phyloP scores from a whole-genome alignment of 257 asterid genomes.

The Solanum chilense region DNA sequence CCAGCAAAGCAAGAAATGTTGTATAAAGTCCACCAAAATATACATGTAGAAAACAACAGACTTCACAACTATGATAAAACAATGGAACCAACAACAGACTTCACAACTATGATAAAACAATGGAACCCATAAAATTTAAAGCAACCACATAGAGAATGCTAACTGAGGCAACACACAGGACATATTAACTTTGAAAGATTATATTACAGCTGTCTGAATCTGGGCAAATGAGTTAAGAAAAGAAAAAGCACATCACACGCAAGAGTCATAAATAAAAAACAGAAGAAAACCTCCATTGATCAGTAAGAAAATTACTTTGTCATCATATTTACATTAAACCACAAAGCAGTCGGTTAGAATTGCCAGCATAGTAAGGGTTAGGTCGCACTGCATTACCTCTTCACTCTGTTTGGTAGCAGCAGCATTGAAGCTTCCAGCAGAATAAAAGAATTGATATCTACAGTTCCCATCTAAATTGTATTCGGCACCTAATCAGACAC shows the following conservation, averaged over 20 bases:
- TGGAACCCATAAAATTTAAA: not conserved
- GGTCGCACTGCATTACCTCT: conserved; percentile 10
- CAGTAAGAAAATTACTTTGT: conserved; percentile 34
- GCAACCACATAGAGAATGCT: not conserved
- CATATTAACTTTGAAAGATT: conserved; percentile 8
- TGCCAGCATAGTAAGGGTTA: conserved; percentile 21
- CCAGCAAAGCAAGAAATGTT: not conserved
- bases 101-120: not conserved
- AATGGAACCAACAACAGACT: not conserved
- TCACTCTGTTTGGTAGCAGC: conserved; percentile 24
- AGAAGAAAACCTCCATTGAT: conserved; percentile 17
- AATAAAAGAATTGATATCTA: conserved; percentile 27
- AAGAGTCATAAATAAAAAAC: conserved; percentile 20
- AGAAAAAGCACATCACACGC: conserved; percentile 21
- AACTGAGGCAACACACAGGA: not conserved
- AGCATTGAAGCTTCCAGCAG: conserved; percentile 29
- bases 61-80: not conserved
- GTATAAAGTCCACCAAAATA: not conserved
- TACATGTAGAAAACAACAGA: not conserved
- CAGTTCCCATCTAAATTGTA: conserved; percentile 13
- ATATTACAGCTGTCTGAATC: conserved; percentile 38
- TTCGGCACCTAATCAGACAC: conserved; percentile 17
- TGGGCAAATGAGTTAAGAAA: conserved; percentile 21
- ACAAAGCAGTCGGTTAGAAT: conserved; percentile 37
- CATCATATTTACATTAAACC: conserved; percentile 32